Conservation (phyloP, 257 asterid species). For the Marsdenia floribunda region DNA sequence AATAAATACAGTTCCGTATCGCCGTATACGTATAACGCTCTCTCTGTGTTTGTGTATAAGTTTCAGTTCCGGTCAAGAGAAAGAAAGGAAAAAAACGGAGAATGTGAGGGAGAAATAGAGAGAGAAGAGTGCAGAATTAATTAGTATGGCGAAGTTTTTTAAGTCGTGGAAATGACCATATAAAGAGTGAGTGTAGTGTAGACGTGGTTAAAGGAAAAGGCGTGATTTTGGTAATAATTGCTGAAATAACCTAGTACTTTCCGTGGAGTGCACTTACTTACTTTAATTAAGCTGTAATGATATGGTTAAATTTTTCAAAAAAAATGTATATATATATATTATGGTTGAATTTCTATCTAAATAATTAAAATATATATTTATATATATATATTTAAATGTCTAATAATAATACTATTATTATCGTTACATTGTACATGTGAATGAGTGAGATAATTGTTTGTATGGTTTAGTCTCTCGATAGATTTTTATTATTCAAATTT, state of each 20-base stretch:
- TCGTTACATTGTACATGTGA: no score
- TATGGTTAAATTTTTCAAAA: neutral
- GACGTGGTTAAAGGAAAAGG: neutral
- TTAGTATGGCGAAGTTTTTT: neutral
- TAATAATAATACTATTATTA: no score
- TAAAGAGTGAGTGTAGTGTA: neutral
- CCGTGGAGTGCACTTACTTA: constrained; percentile 4
- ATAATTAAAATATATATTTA: no score
- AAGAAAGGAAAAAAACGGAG: neutral
- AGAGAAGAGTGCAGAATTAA: constrained; percentile 4
- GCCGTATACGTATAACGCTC: constrained; percentile 6
- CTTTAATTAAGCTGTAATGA: neutral
- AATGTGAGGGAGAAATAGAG: neutral
- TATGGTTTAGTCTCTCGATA: no score
- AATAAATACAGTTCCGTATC: constrained; percentile 8
- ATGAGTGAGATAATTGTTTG: no score
- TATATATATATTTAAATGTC: no score
- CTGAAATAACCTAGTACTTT: constrained; percentile 7
- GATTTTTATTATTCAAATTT: no score
- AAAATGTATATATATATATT: no score
- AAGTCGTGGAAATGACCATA: constrained; percentile 2
- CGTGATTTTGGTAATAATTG: constrained; percentile 8
- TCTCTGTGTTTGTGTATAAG: neutral
- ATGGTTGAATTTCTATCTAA: no score
- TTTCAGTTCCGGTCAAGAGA: constrained; percentile 11